These are phyloP conservation scores for Globisporangium viniferum DNA, from an alignment of 352 stramenopile species.

Conservation along the genomic window DNA sequence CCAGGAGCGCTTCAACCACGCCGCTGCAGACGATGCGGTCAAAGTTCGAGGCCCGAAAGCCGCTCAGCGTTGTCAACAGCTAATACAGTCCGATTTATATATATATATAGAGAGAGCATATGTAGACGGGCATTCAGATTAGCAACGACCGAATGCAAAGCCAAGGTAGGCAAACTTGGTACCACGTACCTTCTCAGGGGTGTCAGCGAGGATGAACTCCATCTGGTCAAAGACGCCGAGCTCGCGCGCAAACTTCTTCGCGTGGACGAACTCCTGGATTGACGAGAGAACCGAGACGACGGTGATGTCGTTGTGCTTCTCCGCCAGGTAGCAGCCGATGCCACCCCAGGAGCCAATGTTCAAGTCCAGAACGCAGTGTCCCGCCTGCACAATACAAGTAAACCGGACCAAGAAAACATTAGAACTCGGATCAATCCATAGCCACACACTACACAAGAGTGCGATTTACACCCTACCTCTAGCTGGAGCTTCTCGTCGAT, in stretches of 20 bases:
- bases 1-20: constrained; percentile 48
- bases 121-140: no score
- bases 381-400: constrained; percentile 26
- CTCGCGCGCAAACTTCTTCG: constrained; percentile 56
- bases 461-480: constrained; percentile 23
- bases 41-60: constrained; percentile 59
- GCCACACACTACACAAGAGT: not conserved
- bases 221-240: constrained; percentile 57
- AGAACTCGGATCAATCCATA: not conserved
- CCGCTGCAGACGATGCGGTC: constrained; percentile 59
- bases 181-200: constrained; percentile 41
- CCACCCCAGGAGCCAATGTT: constrained; percentile 78
- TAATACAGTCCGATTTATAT: constrained; percentile 9
- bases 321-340: constrained; percentile 69
- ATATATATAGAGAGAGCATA: not conserved
- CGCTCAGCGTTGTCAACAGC: constrained; percentile 54
- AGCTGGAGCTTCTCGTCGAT: constrained; percentile 63
- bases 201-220: constrained; percentile 69
- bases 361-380: constrained; percentile 77
- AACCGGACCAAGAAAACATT: not conserved
- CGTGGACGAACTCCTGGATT: constrained; percentile 51
- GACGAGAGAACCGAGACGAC: constrained; percentile 62
- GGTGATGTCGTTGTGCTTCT: constrained; percentile 39
- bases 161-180: not conserved
- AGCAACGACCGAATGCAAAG: not conserved